phyloP scores from a whole-genome alignment of 345 rosid species.

The Boechera stricta region DNA sequence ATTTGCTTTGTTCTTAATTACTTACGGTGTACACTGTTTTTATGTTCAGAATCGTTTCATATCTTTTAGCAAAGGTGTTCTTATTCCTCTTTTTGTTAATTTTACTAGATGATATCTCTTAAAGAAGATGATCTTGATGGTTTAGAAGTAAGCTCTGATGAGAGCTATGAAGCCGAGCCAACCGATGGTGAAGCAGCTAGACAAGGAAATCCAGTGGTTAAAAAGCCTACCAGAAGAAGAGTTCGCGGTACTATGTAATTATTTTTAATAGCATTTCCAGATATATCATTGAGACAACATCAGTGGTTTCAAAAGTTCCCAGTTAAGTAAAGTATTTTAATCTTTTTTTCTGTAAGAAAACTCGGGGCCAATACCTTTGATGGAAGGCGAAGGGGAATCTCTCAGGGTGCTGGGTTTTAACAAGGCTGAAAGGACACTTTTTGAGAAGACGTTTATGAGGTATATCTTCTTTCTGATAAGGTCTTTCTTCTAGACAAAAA shows the following conservation, averaged over 20 bases:
- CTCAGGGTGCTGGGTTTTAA: slow-evolving; percentile 76
- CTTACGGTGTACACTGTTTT: neutral
- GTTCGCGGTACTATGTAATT: slow-evolving; percentile 50
- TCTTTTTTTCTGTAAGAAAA: slow-evolving; percentile 52
- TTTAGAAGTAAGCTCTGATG: slow-evolving; percentile 72
- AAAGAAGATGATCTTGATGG: slow-evolving; percentile 62
- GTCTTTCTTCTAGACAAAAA: neutral
- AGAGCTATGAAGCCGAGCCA: slow-evolving; percentile 70
- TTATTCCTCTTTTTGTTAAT: slow-evolving; percentile 14
- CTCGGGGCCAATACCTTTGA: slow-evolving; percentile 65
- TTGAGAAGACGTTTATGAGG: slow-evolving; percentile 74
- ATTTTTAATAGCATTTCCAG: neutral
- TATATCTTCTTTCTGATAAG: slow-evolving; percentile 33
- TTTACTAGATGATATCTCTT: slow-evolving; percentile 64
- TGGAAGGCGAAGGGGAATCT: slow-evolving; percentile 82
- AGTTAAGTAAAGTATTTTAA: neutral
- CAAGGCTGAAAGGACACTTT: slow-evolving; percentile 63
- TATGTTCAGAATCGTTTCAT: neutral
- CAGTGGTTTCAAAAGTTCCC: too few relatives aligned
- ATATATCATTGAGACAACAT: neutral
- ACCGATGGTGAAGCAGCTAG: slow-evolving; percentile 62
- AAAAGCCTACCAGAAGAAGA: slow-evolving; percentile 61
- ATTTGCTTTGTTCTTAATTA: too few relatives aligned
- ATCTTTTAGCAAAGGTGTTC: slow-evolving; percentile 14
- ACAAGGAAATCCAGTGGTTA: slow-evolving; percentile 56